These are phyloP conservation scores for Volvox carteri DNA, from an alignment of 163 green algal species.

Conservation along the genomic window DNA sequence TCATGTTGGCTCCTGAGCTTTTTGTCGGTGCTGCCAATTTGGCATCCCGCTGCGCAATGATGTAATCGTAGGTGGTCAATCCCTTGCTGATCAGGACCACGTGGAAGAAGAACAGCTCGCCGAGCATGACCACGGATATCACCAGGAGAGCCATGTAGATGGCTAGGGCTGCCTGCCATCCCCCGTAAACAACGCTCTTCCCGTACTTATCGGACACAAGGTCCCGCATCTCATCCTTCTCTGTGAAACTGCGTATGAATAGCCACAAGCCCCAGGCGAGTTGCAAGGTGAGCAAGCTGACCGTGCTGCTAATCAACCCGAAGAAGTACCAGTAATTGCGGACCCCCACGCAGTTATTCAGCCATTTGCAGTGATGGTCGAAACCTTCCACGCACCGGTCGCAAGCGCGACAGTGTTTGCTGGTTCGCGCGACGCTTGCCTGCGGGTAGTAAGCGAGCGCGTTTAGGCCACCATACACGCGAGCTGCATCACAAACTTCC, in stretches of 20 bases:
- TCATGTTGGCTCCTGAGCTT: neutral
- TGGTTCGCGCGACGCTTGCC: constrained; percentile 63
- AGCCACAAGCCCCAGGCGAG: constrained; percentile 60
- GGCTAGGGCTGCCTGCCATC: constrained; percentile 61
- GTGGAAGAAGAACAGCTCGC: constrained; percentile 83
- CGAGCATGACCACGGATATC: constrained; percentile 63
- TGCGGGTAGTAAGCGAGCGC: constrained; percentile 26
- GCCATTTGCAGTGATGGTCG: constrained; percentile 89
- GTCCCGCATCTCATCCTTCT: neutral
- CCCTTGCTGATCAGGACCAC: constrained; percentile 73
- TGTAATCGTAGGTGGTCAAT: constrained; percentile 89
- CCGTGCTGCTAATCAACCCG: constrained; percentile 63
- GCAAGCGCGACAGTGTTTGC: constrained; percentile 83
- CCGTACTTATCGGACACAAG: constrained; percentile 49
- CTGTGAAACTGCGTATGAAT: constrained; percentile 64
- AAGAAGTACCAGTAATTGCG: constrained; percentile 87
- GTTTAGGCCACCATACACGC: neutral
- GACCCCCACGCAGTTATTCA: constrained; percentile 88
- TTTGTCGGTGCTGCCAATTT: neutral
- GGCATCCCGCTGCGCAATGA: constrained; percentile 71
- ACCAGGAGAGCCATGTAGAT: constrained; percentile 60
- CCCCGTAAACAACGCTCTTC: constrained; percentile 50
- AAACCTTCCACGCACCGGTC: constrained; percentile 81
- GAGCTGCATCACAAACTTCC: neutral
- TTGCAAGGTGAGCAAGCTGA: constrained; percentile 66